These are phyloP conservation scores for Trapa bicornis DNA, from an alignment of 345 rosid species.

Conservation along the genomic window DNA sequence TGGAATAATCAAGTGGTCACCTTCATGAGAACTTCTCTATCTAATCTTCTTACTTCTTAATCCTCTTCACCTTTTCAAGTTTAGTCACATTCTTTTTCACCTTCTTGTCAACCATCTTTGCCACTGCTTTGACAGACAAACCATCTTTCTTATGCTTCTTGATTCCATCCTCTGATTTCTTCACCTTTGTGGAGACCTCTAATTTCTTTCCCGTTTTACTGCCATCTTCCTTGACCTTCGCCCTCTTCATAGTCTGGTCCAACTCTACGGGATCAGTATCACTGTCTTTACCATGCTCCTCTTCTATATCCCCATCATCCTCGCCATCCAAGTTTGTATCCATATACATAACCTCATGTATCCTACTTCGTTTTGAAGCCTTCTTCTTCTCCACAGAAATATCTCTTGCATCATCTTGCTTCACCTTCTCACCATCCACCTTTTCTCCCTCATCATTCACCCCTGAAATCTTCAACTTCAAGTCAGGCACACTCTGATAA, in stretches of 20 bases:
- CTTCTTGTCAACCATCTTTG: constrained; percentile 5
- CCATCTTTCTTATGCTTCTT: constrained; percentile 8
- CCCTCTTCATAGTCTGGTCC: not conserved
- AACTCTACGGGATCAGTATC: not conserved
- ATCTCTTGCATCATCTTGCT: not conserved
- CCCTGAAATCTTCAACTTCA: constrained; percentile 13
- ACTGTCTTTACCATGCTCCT: not conserved
- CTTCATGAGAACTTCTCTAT: not conserved
- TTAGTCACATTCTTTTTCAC: constrained; percentile 2
- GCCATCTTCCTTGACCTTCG: not conserved
- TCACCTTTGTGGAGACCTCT: not conserved
- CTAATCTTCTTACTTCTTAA: not conserved
- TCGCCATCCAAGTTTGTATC: constrained; percentile 7
- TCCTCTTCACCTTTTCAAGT: constrained; percentile 4
- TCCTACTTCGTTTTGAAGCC: constrained; percentile 3
- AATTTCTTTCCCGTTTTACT: not conserved
- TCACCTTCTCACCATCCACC: not conserved
- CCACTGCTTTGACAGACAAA: not conserved
- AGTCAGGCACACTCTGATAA: constrained; percentile 11
- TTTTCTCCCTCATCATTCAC: not conserved
- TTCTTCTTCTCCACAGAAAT: constrained; percentile 7
- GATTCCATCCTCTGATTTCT: not conserved
- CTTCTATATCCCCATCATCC: not conserved
- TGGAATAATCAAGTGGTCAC: not conserved
- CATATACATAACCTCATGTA: constrained; percentile 13